phyloP scores from a whole-genome alignment of 23 red algal species.

The Gracilaria domingensis region DNA sequence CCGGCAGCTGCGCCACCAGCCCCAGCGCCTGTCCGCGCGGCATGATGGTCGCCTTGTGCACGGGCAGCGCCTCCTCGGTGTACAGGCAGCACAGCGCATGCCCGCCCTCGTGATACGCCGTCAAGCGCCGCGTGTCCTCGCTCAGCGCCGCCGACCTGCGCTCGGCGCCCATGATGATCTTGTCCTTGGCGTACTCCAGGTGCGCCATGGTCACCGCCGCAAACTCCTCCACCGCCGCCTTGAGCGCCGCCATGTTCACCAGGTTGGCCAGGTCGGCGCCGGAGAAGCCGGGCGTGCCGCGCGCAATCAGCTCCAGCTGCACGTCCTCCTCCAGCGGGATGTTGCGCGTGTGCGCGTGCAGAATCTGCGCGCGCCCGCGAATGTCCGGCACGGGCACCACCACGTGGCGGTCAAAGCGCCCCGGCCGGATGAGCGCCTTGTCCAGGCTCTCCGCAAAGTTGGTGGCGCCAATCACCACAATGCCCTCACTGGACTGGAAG shows the following conservation, averaged over 20 bases:
- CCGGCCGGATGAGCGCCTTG: slow-evolving; percentile 95
- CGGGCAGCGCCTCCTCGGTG: slow-evolving; percentile 89
- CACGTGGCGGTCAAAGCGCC: slow-evolving; percentile 97
- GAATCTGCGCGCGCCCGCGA: slow-evolving; percentile 87
- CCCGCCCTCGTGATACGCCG: slow-evolving; percentile 97
- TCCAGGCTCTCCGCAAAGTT: slow-evolving; percentile 98
- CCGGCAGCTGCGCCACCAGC: slow-evolving; percentile 96
- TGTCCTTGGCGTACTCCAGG: slow-evolving; percentile 98
- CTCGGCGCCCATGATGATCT: slow-evolving; percentile 99
- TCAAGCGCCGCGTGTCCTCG: slow-evolving; percentile 82
- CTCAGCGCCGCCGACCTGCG: slow-evolving; percentile 81
- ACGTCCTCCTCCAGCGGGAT: slow-evolving; percentile 90
- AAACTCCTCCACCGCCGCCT: slow-evolving; percentile 90
- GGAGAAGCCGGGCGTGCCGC: slow-evolving; percentile 96
- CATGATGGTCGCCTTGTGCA: slow-evolving; percentile 99
- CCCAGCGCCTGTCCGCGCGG: slow-evolving; percentile 91
- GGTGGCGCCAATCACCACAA: slow-evolving; percentile 99
- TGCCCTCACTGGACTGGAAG: slow-evolving; percentile 88
- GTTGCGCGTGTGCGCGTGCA: slow-evolving; percentile 85
- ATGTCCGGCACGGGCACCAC: slow-evolving; percentile 95
- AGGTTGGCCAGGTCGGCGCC: slow-evolving; percentile 98
- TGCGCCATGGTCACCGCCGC: slow-evolving; percentile 81
- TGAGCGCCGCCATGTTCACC: slow-evolving; percentile 96
- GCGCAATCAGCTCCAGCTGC: slow-evolving; percentile 90
- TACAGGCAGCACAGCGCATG: slow-evolving; percentile 93